phyloP scores from a whole-genome alignment of 1,139 yeast species.

The Candida albicans region DNA sequence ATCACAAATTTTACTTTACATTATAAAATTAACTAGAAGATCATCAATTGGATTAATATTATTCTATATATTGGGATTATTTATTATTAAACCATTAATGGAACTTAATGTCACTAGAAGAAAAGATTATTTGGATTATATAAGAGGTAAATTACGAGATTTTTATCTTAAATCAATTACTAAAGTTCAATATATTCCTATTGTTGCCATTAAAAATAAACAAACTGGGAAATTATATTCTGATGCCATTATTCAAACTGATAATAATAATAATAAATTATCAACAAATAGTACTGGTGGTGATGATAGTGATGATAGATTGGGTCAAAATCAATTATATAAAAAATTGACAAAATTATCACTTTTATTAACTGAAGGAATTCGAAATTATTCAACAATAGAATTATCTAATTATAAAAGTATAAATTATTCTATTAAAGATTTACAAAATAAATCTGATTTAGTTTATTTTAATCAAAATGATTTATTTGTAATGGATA shows the following conservation, averaged over 20 bases:
- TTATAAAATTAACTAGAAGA: constrained; percentile 36
- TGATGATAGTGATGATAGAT: constrained; percentile 30
- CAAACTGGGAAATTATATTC: constrained; percentile 35
- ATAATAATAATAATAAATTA: too few species aligned
- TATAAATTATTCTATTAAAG: constrained; percentile 32
- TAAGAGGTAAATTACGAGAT: constrained; percentile 36
- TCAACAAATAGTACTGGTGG: too few species aligned
- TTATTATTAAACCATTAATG: constrained; percentile 39
- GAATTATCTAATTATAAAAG: constrained; percentile 38
- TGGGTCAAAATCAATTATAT: constrained; percentile 26
- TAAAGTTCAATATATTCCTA: constrained; percentile 41
- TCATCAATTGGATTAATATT: constrained; percentile 34
- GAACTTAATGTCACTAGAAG: constrained; percentile 32
- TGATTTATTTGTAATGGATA: constrained; percentile 12
- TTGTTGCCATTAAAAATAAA: constrained; percentile 30
- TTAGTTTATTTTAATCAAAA: constrained; percentile 28
- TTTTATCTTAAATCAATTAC: constrained; percentile 37
- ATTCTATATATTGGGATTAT: constrained; percentile 33
- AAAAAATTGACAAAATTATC: constrained; percentile 26
- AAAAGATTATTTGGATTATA: constrained; percentile 36
- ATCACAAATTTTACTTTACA: constrained; percentile 29
- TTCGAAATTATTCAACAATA: constrained; percentile 26
- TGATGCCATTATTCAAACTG: constrained; percentile 44
- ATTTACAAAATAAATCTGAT: constrained; percentile 40
- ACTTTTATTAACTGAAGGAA: constrained; percentile 25